Base-by-base conservation (phyloP, 2,329 filamentous ascomycete species). In the Lachnellula arida region DNA sequence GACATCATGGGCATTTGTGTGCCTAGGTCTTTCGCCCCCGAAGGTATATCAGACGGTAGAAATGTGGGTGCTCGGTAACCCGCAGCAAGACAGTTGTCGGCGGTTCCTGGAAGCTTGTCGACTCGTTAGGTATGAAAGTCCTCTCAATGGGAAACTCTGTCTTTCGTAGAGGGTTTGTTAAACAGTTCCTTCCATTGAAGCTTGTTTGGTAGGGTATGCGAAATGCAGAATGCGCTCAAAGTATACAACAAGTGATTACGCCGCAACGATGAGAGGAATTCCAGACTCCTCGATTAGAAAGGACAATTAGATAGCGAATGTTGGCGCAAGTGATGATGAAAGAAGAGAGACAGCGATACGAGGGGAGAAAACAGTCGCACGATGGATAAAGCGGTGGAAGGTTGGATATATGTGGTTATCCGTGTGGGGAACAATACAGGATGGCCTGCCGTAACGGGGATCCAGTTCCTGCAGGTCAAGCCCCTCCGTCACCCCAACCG, bases 201-300 rank as follows among this genome's bases (percentile, higher is more conserved):
- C 7, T 19, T 35, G 34, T 55, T 51, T 46, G 42, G 28, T 50
- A 46, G 46, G 60, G 28, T 32, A 32, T 51, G 54, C 55, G 53
- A 39, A 57, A 49, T 57, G 39, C 39, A 52, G 15, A 54, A 58
- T 59, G 55, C 53, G 55, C 49, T 58, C 48, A 25, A 57, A 19
- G 48, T 56, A 56, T 52, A 17, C 56, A 55, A 54, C 52, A 35
- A 56, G 50, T 48, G 22, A 55, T 46, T 28, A 50, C 52, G 47
- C 43, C 39, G 46, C 58, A 54, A 58, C 35, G 32, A 19, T 51
- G 52, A 61, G 67, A 71, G 71, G 68, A 72, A 72, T 71, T 60
- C 69, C 71, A 68, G 69, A 71, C 64, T 62, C 71, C 69, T 67
- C 67, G 62, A 66, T 66, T 64, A 67, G 64, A 56, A 54, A 56